Evolutionary conservation across 2,329 filamentous ascomycete species (phyloP), one percentile per base, ranked within the genome.

Genomic region (Helicocarpus griseus): DNA sequence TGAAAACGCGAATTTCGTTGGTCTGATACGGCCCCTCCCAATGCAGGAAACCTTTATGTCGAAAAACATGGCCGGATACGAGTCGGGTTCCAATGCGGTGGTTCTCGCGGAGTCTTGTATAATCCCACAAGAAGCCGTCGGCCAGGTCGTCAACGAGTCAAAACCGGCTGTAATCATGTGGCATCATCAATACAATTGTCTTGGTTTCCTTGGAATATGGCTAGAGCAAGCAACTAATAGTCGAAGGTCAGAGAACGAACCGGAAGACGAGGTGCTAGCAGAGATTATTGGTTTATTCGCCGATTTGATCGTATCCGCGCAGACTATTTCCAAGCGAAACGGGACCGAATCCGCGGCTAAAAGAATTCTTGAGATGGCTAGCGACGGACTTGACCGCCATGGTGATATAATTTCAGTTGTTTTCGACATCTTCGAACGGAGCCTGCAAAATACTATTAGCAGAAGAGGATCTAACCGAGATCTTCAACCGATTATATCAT

Each of bases 371-470:
- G 74, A 74, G 51, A 69, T 75, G 57, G 66, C 76, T 13, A 77
- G 75, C 53, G 72, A 74, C 57, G 70, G 73, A 8, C 60, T 79
- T 5, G 70, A 71, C 48, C 61, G 65, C 36, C 65, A 72, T 52
- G 65, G 64, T 22, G 91, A 96, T 64, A 84, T 97, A 49, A 78
- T 95, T 49, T 82, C 81, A 9, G 80, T 96, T 39, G 73, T 97
- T 26, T 86, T 89, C 58, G 86, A 94, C 55, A 87, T 91, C 1
- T 84, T 97, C 59, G 93, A 97, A 59, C 74, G 81, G 58, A 80
- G 80, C 56, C 61, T 72, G 53, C 75, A 73, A 54, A 68, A 61
- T 54, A 67, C 63, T 58, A 77, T 77, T 53, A 76, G 78, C 50
- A 75, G 82, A 56, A 80, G 85, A 39, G 79, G 80, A 13, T 73